Evolutionary conservation across 129 eudicot species (phyloP), one percentile per base, ranked within the genome.

Genomic region (Heracleum sosnowskyi): DNA sequence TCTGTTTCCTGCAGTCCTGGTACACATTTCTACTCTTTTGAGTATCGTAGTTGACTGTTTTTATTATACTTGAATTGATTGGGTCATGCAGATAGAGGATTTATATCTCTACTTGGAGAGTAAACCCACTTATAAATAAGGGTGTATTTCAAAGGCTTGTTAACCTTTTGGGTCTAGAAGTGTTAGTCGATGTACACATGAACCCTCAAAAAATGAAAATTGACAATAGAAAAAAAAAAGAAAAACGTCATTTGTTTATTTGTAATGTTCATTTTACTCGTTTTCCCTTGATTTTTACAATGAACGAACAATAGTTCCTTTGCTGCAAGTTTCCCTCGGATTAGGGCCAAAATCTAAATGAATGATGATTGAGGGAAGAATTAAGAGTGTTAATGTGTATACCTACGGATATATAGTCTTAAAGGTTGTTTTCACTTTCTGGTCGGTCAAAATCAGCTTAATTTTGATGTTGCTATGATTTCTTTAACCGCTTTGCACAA

Each of bases 401-500:
- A 18, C 11, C 11, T 22, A 53, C 28, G 22, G 28, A 41, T 33
- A 40, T 72, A 70, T 72, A 40, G 20, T 33, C 18, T 41, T 41
- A 24, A 9, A 17, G 17, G 41, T 72, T 72, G 5, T 39, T 40
- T 11, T 40, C 0, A 4, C 35, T 40, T 40, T 72, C 0, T 41
- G 2, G 20, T 24, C 9, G 1, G 33, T 2, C 1, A 60, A 60
- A 26, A 60, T n/a, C 24, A 31, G 24, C 16, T 66, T 4, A 31
- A 66, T 66, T 15, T n/a, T 72, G n/a, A 2, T 72, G 35, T 45
- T 40, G 10, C 12, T n/a, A 44, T 28, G 35, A 12, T 44, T 69
- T 20, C 83, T 86, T 87, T 90, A 77, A 88, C 89, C 66, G 74
- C 69, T 82, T 81, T 22, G 39, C 82, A 95, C 98, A 88, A 89